Evolutionary conservation across 225 moss, liverwort and hornwort genomes (phyloP).

Genomic region (Ulota crispa): DNA sequence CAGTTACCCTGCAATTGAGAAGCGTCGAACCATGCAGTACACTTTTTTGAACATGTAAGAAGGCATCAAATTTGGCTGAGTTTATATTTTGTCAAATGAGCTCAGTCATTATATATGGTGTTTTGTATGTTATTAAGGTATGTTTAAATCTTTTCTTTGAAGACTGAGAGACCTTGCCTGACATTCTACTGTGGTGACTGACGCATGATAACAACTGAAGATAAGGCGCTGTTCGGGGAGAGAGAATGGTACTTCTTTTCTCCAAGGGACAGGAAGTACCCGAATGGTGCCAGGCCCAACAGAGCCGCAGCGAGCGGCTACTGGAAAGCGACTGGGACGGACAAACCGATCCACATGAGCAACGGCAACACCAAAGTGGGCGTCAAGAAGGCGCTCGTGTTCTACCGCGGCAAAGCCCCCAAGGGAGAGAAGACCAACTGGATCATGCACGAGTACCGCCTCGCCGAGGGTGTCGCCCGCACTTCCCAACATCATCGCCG

Average conservation of each 20-base stretch:
- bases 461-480: conserved; percentile 39
- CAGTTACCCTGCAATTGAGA: neutral
- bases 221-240: conserved; percentile 49
- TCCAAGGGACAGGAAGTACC: conserved; percentile 47
- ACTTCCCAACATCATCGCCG: conserved; percentile 30
- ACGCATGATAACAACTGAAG: conserved; percentile 13
- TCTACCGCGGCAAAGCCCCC: conserved; percentile 47
- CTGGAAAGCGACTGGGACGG: conserved; percentile 54
- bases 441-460: conserved; percentile 62
- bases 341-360: conserved; percentile 35
- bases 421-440: conserved; percentile 53
- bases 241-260: conserved; percentile 57
- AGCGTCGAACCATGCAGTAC: neutral
- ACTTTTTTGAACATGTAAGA: neutral
- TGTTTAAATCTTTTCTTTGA: neutral
- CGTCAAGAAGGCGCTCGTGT: conserved; percentile 55
- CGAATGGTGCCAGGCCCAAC: conserved; percentile 50
- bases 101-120: neutral
- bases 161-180: neutral
- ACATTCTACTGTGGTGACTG: neutral
- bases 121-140: too few species aligned
- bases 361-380: conserved; percentile 43
- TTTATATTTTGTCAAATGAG: neutral
- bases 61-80: neutral
- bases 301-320: conserved; percentile 52